Base-by-base conservation (phyloP, 2,329 filamentous ascomycete species). In the Xylariaceae sp. region DNA sequence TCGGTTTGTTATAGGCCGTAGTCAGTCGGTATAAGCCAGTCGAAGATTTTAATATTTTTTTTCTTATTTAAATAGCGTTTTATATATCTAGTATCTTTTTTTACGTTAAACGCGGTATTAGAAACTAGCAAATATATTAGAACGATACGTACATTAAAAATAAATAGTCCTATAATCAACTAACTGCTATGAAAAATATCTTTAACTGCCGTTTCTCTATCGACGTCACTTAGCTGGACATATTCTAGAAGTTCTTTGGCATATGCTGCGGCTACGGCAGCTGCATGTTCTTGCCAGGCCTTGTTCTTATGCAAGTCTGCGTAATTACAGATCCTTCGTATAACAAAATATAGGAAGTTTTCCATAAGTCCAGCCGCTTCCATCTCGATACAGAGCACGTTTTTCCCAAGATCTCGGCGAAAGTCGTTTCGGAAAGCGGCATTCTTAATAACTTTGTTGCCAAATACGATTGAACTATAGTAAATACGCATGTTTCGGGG, bases 1-100 rank as follows among this genome's bases (percentile, higher is more conserved):
- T 76, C 73, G 17, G 46, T 65, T 33, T 79, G 75, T 41, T 76
- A 69, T 19, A 63, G 5, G 1, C 48, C 51, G 50, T 71, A 74
- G 36, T 75, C 61, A 4, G 61, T 53, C 1, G 63, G 56, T 0
- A 71, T 69, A 11, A 78, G 61, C 75, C 74, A 78, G 6, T 72
- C 50, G 0, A 70, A 60, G 12, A 56, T 43, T n/a, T 43, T n/a
- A 3, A 44, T 9, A 7, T 50, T 28, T 22, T 49, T 34, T 12
- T 46, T 42, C 6, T 39, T 47, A 16, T 49, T 31, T 40, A 51
- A 22, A 34, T 22, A 12, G 16, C 1, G 11, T 17, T 22, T 51
- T 31, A 42, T 51, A 14, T 45, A 11, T 14, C 16, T 34, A 13
- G 31, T 31, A 9, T 44, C 13, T n/a, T 47, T 18, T 10, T 45